A percentile compares a stretch with the other conserved stretches of the same genome.
These are phyloP conservation scores for Pseudofabraea citricarpa DNA, from an alignment of 2,329 filamentous ascomycete species.

Conservation along the genomic window DNA sequence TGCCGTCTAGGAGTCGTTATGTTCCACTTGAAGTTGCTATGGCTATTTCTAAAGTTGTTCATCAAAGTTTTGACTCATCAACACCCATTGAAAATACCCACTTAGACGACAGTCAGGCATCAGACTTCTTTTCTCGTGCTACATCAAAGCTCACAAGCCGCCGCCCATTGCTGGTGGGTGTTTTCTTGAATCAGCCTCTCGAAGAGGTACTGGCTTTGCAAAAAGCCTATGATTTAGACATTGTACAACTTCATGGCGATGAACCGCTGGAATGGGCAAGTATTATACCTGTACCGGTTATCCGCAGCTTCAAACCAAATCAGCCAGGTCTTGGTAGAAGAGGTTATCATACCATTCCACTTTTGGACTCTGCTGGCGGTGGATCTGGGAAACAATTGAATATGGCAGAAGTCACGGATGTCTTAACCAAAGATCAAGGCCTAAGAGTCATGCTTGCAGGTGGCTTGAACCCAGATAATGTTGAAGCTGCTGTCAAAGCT, in stretches of 20 bases:
- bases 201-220: constrained; percentile 77
- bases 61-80: constrained; percentile 34
- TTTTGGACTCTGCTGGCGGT: constrained; percentile 84
- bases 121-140: constrained; percentile 69
- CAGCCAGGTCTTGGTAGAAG: constrained; percentile 57
- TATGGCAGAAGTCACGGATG: constrained; percentile 59
- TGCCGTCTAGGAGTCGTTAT: constrained; percentile 73
- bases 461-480: constrained; percentile 76
- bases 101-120: constrained; percentile 29
- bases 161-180: constrained; percentile 78
- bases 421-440: constrained; percentile 63
- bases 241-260: constrained; percentile 88
- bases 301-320: constrained; percentile 76
- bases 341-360: constrained; percentile 76
- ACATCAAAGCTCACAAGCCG: constrained; percentile 43
- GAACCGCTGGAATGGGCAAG: constrained; percentile 91
- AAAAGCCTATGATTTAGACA: constrained; percentile 69
- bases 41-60: constrained; percentile 75
- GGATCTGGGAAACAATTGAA: constrained; percentile 77
- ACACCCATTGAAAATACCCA: constrained; percentile 17
- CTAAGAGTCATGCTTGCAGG: constrained; percentile 79
- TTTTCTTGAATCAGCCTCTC: constrained; percentile 89
- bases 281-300: constrained; percentile 86
- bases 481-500: constrained; percentile 58
- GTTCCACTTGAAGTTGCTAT: constrained; percentile 75